Base-by-base conservation (phyloP, 441 rosid genomes). In the Gossypium trilobum region DNA sequence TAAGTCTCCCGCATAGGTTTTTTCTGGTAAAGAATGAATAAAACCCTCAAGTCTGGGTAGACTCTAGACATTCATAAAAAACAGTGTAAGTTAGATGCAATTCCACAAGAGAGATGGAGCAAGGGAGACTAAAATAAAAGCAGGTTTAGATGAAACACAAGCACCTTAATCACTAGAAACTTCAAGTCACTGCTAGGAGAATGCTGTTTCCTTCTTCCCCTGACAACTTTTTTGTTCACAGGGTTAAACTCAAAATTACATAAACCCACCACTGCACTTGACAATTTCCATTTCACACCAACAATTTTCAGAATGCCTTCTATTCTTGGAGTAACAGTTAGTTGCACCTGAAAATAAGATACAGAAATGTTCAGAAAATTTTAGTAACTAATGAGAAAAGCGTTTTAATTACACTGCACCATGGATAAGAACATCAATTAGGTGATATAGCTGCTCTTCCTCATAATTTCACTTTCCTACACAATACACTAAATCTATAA, bases 281-380 rank as follows among this genome's bases (percentile, higher is more conserved):
- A 90, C 71, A 95, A 75, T 81, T 90, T 91, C 99, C 99, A 95
- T 76, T 89, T 88, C 65, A 95, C 87, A 60, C 99, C 99, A 19
- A 87, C 86, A 85, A 95, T 84, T 82, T 85, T 93, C 63, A 95
- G 88, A 80, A 73, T 77, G 78, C 99, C 98, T 90, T 93, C 98
- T 59, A 82, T 85, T 68, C 73, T 82, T 46, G 99, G 95, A 78
- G 92, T 91, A 67, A 95, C 98, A 5, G 83, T 84, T 52, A 93
- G 87, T 85, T 90, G 90, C 80, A 93, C 97, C 99, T 95, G 81
- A 66, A 77, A 73, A 36, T 59, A 67, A 17, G 61, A 59, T 20
- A 33, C 51, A 66, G 11, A 29, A 64, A 31, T n/a, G 56, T 52
- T 78, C 71, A 62, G n/a, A 20, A 19, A 72, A 63, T 59, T 22